Base-by-base conservation (phyloP, 2,329 filamentous ascomycete genomes). In the Ascochyta viciae-villosae region DNA sequence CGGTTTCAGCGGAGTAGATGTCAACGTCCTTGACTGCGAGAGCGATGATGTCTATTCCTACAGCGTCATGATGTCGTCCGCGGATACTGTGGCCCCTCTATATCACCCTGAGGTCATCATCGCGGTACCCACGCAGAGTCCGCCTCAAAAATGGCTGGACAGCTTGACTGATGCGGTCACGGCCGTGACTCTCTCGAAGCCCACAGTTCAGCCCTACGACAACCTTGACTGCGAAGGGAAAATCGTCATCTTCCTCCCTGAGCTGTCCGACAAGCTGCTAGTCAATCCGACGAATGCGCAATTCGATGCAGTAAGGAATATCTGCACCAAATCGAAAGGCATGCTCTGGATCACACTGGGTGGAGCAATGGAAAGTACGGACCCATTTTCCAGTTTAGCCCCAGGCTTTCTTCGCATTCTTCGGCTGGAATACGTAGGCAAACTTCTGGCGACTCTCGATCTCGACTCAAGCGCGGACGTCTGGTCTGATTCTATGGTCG, bases 1-100 rank as follows among this genome's bases (percentile, higher is more conserved):
- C 7, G 47, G 34, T 12, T 56, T 56, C 46, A 45, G 39, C 9
- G 53, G 34, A 7, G n/a, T 56, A 8, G 41, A 50, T n/a, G n/a
- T 56, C 16, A 34, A 54, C n/a, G 40, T 50, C 7, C 44, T 23
- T 29, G 51, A 54, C 33, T 54, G 44, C 44, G 45, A 49, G 22
- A 50, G 38, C 38, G 29, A 49, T 15, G 34, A 34, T 12, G 24
- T 42, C n/a, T 52, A 52, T 24, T 41, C 54, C 4, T 52, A 52
- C 42, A 57, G 54, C 27, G 48, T 52, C n/a, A 57, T 57, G 23
- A 19, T 42, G 40, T 43, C 48, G 8, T 42, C 41, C 7, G 27
- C 48, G 4, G 35, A 33, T 7, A 22, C 12, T 5, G 12, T n/a
- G 31, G 19, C 22, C 9, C 38, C 43, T 3, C 15, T 26, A 5